phyloP scores from a whole-genome alignment of 2,329 filamentous ascomycete genomes.

The Phoma sp. region DNA sequence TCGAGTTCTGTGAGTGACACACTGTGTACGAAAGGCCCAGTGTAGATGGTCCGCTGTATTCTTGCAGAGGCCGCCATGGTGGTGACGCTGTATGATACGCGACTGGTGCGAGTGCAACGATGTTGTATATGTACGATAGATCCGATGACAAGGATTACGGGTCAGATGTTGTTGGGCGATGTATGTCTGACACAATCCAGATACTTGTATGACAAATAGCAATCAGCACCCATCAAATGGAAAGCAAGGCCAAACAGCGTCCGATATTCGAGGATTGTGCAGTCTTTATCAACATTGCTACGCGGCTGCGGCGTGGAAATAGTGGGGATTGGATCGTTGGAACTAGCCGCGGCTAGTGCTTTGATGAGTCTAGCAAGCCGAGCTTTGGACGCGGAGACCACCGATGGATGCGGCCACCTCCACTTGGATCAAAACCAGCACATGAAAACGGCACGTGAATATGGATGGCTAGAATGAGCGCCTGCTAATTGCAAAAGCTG shows the following conservation, averaged over 20 bases:
- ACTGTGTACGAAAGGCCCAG: constrained; percentile 68
- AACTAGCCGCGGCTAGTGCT: constrained; percentile 19
- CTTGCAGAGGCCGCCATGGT: constrained; percentile 40
- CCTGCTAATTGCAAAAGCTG: background rate
- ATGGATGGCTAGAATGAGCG: background rate
- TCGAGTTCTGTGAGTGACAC: constrained; percentile 56
- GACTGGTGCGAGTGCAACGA: constrained; percentile 1
- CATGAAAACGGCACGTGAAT: constrained; percentile 4
- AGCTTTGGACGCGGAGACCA: constrained; percentile 1
- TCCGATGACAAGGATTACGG: constrained; percentile 5
- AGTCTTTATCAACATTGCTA: constrained; percentile 14
- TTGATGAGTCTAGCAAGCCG: constrained; percentile 13
- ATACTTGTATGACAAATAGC: constrained; percentile 1
- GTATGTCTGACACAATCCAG: constrained; percentile 2
- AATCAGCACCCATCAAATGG: background rate
- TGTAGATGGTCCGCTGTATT: constrained; percentile 55
- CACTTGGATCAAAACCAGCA: constrained; percentile 11
- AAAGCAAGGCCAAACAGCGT: constrained; percentile 9
- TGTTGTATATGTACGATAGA: background rate
- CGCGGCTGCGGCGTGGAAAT: constrained; percentile 8
- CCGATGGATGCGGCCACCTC: constrained; percentile 14
- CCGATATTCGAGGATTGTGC: constrained; percentile 4
- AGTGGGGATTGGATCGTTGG: constrained; percentile 5
- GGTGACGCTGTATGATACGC: background rate
- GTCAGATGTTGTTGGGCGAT: background rate